phyloP scores from a whole-genome alignment of 345 rosid species.

The Arabis alpina region DNA sequence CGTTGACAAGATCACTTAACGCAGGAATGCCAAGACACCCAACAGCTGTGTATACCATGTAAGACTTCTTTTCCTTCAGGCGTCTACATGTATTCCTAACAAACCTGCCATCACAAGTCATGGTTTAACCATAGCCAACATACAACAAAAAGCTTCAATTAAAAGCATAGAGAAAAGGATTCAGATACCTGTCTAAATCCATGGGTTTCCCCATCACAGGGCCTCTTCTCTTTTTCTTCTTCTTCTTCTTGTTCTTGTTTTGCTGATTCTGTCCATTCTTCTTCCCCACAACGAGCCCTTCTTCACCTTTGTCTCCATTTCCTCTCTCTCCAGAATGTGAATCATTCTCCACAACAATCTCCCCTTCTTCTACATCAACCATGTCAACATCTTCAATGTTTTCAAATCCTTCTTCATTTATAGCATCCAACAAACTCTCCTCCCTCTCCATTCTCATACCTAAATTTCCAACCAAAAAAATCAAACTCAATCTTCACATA shows the following conservation, averaged over 20 bases:
- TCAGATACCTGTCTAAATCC: conserved; percentile 59
- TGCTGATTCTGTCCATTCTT: conserved; percentile 40
- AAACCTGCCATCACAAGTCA: conserved; percentile 59
- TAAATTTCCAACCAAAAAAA: background rate
- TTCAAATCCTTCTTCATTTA: conserved; percentile 54
- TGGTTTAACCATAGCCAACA: conserved; percentile 1
- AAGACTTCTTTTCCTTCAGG: conserved; percentile 88
- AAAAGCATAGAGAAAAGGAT: background rate
- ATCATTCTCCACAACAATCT: conserved; percentile 56
- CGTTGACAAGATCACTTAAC: conserved; percentile 67
- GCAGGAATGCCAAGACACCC: conserved; percentile 87
- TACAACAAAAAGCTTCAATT: no score
- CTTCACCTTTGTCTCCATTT: conserved; percentile 26
- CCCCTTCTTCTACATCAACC: conserved; percentile 92
- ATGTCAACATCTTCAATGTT: conserved; percentile 69
- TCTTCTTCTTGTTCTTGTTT: conserved; percentile 57
- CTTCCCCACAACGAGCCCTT: conserved; percentile 42
- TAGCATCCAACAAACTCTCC: conserved; percentile 58
- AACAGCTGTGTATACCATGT: conserved; percentile 87
- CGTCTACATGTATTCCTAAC: conserved; percentile 79
- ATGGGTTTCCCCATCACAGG: conserved; percentile 50
- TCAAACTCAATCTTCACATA: conserved; percentile 9
- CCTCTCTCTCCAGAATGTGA: conserved; percentile 33
- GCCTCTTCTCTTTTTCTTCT: conserved; percentile 48
- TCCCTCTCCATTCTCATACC: conserved; percentile 62